Conservation (phyloP, 2,329 filamentous ascomycete genomes). For the Calonectria naviculata region DNA sequence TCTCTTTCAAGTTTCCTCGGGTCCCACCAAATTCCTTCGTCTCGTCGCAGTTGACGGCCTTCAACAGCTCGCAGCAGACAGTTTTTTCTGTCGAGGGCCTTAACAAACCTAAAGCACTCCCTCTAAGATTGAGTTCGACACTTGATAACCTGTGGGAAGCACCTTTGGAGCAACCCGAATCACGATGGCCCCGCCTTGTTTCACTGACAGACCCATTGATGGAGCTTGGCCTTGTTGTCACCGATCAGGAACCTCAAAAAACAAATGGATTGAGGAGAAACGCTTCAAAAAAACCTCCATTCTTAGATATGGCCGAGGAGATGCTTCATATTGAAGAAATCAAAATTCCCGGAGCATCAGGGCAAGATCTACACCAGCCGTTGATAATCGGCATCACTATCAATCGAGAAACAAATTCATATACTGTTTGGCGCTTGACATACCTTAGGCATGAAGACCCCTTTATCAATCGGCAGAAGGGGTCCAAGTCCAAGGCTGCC, state of each 20-base stretch:
- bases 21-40: slow-evolving; percentile 88
- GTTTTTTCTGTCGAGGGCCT: slow-evolving; percentile 68
- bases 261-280: slow-evolving; percentile 44
- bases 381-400: slow-evolving; percentile 83
- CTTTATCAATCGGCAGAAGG: slow-evolving; percentile 59
- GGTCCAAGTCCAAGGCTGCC: slow-evolving; percentile 57
- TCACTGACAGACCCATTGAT: slow-evolving; percentile 87
- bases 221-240: slow-evolving; percentile 86
- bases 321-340: slow-evolving; percentile 83
- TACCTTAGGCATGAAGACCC: slow-evolving; percentile 78
- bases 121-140: slow-evolving; percentile 62
- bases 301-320: slow-evolving; percentile 82
- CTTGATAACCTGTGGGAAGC: slow-evolving; percentile 69
- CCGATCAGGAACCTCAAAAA: slow-evolving; percentile 58
- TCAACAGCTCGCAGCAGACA: slow-evolving; percentile 61
- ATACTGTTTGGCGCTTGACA: slow-evolving; percentile 86
- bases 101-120: slow-evolving; percentile 65
- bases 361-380: slow-evolving; percentile 53
- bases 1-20: slow-evolving; percentile 66
- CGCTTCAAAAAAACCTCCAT: slow-evolving; percentile 55
- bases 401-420: slow-evolving; percentile 80
- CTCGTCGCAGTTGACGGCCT: slow-evolving; percentile 71
- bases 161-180: slow-evolving; percentile 62
- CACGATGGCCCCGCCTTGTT: slow-evolving; percentile 80
- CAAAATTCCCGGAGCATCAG: slow-evolving; percentile 62